Evolutionary conservation across 352 stramenopile genomes (phyloP).

Genomic region (Phytophthora citricola): DNA sequence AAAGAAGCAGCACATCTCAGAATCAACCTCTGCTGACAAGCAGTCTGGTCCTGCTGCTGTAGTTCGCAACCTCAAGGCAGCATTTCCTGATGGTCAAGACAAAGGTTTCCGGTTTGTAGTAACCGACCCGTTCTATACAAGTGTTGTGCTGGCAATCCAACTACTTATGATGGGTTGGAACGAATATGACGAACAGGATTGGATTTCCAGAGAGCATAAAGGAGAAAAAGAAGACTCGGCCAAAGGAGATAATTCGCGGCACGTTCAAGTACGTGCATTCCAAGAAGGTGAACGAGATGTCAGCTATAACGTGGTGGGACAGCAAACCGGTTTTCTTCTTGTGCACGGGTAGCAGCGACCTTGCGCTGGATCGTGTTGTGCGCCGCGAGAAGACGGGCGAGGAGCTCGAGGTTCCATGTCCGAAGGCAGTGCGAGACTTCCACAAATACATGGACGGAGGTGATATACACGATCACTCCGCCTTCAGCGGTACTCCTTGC

Average conservation of each 20-base stretch:
- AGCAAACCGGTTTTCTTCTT: neutral
- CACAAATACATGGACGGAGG: neutral
- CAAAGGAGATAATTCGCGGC: neutral
- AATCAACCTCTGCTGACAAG: neutral
- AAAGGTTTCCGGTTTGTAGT: slow-evolving; percentile 1
- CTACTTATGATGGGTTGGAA: slow-evolving; percentile 6
- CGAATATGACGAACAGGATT: slow-evolving; percentile 4
- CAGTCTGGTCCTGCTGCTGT: neutral
- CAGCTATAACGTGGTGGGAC: slow-evolving; percentile 7
- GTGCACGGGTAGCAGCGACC: slow-evolving; percentile 4
- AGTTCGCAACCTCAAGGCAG: slow-evolving; percentile 7
- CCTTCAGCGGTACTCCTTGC: slow-evolving; percentile 7
- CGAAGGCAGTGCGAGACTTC: slow-evolving; percentile 3
- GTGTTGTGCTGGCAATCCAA: neutral
- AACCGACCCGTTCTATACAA: slow-evolving; percentile 10
- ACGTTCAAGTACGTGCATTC: neutral
- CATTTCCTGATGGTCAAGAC: neutral
- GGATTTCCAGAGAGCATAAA: neutral
- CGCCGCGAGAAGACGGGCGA: neutral
- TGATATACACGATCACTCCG: neutral
- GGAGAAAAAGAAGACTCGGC: neutral
- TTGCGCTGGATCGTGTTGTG: neutral
- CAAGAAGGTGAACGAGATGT: neutral
- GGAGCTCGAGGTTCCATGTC: slow-evolving; percentile 2
- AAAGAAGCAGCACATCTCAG: too few relatives aligned